Percentiles rank a stretch among this genome's conserved stretches.
These are phyloP conservation scores for Drechslerella coelobrocha DNA, from an alignment of 2,329 filamentous ascomycete genomes.

Conservation along the genomic window DNA sequence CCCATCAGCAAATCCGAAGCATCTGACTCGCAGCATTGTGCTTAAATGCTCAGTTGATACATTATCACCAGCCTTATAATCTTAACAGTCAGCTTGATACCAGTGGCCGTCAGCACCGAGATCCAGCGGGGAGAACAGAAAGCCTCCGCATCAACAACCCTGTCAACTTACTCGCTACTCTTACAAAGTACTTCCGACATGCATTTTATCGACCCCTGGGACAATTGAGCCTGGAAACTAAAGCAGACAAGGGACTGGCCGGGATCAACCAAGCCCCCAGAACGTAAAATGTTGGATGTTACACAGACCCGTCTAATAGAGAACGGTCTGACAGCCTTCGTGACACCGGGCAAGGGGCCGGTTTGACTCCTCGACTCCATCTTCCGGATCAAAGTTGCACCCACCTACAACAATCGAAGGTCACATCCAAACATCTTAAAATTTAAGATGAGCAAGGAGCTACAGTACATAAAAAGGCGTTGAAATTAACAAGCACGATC, in stretches of 20 bases:
- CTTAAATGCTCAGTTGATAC: too few species aligned
- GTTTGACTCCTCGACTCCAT: not conserved
- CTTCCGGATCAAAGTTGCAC: not conserved
- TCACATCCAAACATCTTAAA: not conserved
- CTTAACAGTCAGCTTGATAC: too few species aligned
- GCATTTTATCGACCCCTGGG: not conserved
- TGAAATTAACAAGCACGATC: too few species aligned
- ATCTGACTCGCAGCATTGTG: too few species aligned
- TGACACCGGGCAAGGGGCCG: constrained; percentile 9
- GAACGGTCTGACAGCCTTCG: constrained; percentile 20
- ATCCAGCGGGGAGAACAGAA: too few species aligned
- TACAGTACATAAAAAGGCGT: too few species aligned
- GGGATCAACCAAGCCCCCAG: constrained; percentile 12
- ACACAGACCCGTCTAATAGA: constrained; percentile 16
- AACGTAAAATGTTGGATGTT: constrained; percentile 25
- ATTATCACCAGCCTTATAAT: too few species aligned
- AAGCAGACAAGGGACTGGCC: not conserved
- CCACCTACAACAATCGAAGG: not conserved
- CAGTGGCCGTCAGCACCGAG: too few species aligned
- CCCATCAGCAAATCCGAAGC: not conserved
- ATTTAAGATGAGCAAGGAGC: too few species aligned
- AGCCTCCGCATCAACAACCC: too few species aligned
- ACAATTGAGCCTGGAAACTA: not conserved
- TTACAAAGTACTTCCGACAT: not conserved
- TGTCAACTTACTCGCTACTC: too few species aligned